Evolutionary conservation across 768 basidiomycete genomes (phyloP).

Genomic region (Auricularia sp.): DNA sequence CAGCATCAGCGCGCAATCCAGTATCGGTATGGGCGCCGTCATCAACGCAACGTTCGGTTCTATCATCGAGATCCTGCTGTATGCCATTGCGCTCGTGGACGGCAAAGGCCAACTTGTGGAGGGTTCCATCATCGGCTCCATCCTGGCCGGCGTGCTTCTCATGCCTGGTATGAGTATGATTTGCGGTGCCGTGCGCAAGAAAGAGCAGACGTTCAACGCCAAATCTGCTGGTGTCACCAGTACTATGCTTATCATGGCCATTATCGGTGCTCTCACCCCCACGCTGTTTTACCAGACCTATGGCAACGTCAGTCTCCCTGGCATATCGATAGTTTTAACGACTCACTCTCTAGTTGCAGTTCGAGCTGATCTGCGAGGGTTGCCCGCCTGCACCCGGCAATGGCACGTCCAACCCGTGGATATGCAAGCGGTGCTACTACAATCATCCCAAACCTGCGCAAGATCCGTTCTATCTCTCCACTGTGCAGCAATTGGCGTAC

Average conservation of each 20-base stretch:
- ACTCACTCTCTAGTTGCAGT: conserved; percentile 34
- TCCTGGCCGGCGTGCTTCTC: conserved; percentile 88
- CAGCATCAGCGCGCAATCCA: conserved; percentile 95
- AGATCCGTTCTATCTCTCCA: conserved; percentile 94
- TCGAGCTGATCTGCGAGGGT: conserved; percentile 75
- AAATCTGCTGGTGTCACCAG: conserved; percentile 97
- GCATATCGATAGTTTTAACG: no score
- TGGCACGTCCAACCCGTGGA: conserved; percentile 48
- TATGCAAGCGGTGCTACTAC: conserved; percentile 88
- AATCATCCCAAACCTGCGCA: conserved; percentile 84
- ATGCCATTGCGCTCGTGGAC: conserved; percentile 79
- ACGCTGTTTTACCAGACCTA: conserved; percentile 98
- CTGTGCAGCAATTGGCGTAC: conserved; percentile 92
- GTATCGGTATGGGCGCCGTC: conserved; percentile 98
- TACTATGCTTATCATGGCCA: conserved; percentile 99
- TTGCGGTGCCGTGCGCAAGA: conserved; percentile 74
- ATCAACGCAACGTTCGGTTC: conserved; percentile 99
- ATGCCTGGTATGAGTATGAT: conserved; percentile 98
- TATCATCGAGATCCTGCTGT: conserved; percentile 94
- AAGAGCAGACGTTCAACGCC: conserved; percentile 99
- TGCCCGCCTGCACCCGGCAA: conserved; percentile 42
- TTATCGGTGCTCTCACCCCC: conserved; percentile 90
- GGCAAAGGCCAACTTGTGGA: conserved; percentile 91
- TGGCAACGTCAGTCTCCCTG: conserved; percentile 40
- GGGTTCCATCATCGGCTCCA: conserved; percentile 89